A percentile compares a stretch with the other conserved stretches of the same genome.
Conservation (phyloP, 2,329 filamentous ascomycete species). For the Rhytidhysteron rufulum region DNA sequence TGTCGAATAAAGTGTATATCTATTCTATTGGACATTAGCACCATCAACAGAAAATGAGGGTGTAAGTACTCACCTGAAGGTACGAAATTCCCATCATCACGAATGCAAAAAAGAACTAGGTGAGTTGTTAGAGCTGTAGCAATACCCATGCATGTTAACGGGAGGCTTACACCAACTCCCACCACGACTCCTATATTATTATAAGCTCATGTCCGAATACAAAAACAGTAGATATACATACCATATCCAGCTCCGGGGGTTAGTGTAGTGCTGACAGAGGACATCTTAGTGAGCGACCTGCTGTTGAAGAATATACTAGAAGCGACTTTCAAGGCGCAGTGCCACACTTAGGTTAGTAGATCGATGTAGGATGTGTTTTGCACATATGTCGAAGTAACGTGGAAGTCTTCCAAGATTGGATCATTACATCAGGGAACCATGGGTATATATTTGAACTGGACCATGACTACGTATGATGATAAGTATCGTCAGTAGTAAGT, state of each 20-base stretch:
- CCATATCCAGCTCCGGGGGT: slow-evolving; percentile 46
- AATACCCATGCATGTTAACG: no score
- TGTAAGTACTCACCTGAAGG: slow-evolving; percentile 36
- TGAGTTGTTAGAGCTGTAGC: no score
- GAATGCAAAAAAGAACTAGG: slow-evolving; percentile 26
- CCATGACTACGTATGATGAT: no score
- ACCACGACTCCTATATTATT: slow-evolving; percentile 40
- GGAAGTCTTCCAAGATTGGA: no score
- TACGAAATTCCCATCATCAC: slow-evolving; percentile 33
- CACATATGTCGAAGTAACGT: no score
- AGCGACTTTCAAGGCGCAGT: no score
- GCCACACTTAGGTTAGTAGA: no score
- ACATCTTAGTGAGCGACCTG: slow-evolving; percentile 14
- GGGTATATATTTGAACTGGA: no score
- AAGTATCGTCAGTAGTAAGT: no score
- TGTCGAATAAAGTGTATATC: slow-evolving; percentile 36
- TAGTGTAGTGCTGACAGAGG: slow-evolving; percentile 15
- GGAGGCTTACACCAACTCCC: slow-evolving; percentile 48
- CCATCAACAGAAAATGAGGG: background rate
- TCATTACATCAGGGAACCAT: no score
- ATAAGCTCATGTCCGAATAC: slow-evolving; percentile 1
- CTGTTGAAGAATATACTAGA: no score
- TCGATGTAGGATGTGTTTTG: no score
- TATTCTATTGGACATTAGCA: slow-evolving; percentile 22
- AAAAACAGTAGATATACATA: slow-evolving; percentile 15